These are phyloP conservation scores for Hymenoscyphus albidus DNA, from an alignment of 2,329 filamentous ascomycete species.

Conservation along the genomic window DNA sequence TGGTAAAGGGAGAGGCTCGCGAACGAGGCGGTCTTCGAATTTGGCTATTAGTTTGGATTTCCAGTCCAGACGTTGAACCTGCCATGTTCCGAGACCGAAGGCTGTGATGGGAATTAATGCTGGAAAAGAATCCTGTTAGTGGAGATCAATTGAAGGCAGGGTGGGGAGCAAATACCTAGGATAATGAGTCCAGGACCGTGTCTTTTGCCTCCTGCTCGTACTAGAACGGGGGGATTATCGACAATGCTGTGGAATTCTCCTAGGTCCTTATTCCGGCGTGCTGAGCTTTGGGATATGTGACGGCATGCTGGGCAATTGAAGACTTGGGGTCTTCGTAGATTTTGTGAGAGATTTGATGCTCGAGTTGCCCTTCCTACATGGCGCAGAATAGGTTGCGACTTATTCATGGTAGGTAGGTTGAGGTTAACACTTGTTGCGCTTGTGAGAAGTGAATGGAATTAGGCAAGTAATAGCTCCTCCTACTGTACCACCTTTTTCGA, in stretches of 20 bases:
- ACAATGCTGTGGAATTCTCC: slow-evolving; percentile 71
- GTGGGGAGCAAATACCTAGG: slow-evolving; percentile 50
- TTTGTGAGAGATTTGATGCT: background rate
- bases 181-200: slow-evolving; percentile 81
- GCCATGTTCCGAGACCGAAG: slow-evolving; percentile 89
- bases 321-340: slow-evolving; percentile 9
- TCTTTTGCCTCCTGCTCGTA: slow-evolving; percentile 64
- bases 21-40: slow-evolving; percentile 86
- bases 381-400: slow-evolving; percentile 15
- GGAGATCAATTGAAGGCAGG: slow-evolving; percentile 5
- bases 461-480: too few species aligned
- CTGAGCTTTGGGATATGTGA: slow-evolving; percentile 26
- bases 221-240: slow-evolving; percentile 77
- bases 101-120: slow-evolving; percentile 81
- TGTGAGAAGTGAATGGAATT: background rate
- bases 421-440: background rate
- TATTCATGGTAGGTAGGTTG: slow-evolving; percentile 20
- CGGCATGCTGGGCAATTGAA: slow-evolving; percentile 27
- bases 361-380: slow-evolving; percentile 7
- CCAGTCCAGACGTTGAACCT: slow-evolving; percentile 88
- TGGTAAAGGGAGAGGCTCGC: slow-evolving; percentile 79
- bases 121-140: slow-evolving; percentile 13
- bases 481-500: background rate
- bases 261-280: background rate
- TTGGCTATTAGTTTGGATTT: slow-evolving; percentile 89